phyloP scores from a whole-genome alignment of 768 basidiomycete genomes.

The Mycena polygramma region DNA sequence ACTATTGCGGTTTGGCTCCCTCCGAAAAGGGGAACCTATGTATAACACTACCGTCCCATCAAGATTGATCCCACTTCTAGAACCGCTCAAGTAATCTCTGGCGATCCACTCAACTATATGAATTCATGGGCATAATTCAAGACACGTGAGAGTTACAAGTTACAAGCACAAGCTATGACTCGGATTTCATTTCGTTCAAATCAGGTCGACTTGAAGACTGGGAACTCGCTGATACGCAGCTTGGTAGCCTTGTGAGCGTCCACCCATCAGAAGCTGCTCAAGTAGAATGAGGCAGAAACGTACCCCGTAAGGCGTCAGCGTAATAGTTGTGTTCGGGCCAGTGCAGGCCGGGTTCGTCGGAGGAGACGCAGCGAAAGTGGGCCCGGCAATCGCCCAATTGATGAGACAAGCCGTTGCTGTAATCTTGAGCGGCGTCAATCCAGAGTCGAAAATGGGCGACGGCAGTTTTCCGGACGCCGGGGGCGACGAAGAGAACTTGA shows the following conservation, averaged over 20 bases:
- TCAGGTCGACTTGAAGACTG: conserved; percentile 28
- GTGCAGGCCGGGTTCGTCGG: conserved; percentile 41
- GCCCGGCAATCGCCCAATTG: conserved; percentile 48
- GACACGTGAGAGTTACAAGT: no score
- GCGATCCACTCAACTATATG: no score
- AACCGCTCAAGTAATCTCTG: no score
- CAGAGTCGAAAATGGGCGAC: conserved; percentile 49
- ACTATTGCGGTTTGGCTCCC: no score
- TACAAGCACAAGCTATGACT: no score
- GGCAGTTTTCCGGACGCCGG: conserved; percentile 42
- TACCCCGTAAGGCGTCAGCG: conserved; percentile 50
- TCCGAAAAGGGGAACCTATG: no score
- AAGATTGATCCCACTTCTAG: no score
- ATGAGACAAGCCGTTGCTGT: conserved; percentile 51
- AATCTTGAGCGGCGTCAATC: conserved; percentile 51
- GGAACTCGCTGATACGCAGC: conserved; percentile 37
- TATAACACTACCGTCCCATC: no score
- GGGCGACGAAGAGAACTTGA: conserved; percentile 44
- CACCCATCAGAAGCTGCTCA: neutral
- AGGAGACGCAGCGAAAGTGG: conserved; percentile 51
- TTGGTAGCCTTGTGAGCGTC: conserved; percentile 24
- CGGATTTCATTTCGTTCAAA: neutral
- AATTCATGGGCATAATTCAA: no score
- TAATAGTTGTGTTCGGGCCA: conserved; percentile 46
- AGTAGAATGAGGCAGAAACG: neutral